Base-by-base conservation (phyloP, 129 eudicot genomes). In the Ambrosia artemisiifolia region DNA sequence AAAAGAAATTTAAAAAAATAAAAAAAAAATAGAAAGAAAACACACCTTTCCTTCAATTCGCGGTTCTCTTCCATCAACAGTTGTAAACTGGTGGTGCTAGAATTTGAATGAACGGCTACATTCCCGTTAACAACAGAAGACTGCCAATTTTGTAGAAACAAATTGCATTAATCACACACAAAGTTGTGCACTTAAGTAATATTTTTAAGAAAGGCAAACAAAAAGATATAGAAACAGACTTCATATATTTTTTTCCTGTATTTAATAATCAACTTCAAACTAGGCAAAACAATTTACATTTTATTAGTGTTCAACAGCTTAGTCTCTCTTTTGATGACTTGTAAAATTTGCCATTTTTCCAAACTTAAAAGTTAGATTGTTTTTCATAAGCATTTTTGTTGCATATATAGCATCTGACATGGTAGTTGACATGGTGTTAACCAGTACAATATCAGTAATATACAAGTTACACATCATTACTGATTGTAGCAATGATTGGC, bases 1-100 rank as follows among this genome's bases (percentile, higher is more conserved):
- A 55, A 65, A 70, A 16, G 4, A 12, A 40, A 28, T 0, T 63
- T 38, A 42, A 78, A 38, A 33, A 16, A 62, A 36, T n/a, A 12
- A 3, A 46, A 11, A 19, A 11, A 49, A 16, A n/a, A 28, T 1
- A 7, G 3, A 67, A 36, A 49, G 18, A 35, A 5, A 19, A 17
- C 75, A 68, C 84, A 88, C 97, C 88, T 91, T 62, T 88, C 85
- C 75, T 67, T 82, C 75, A 92, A 71, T 62, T 73, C 73, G 3
- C 74, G 85, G 65, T 92, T 88, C 77, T 87, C 96, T 79, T 83
- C 86, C 76, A 75, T 72, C 78, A 88, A 74, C 78, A 63, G 74
- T 0, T 79, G 76, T 3, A 85, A 33, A 14, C 59, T 44, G 11
- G 16, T 44, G 2, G 71, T 36, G 65, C 48, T 50, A 24, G 38